Percentiles rank a stretch among this genome's conserved stretches.
phyloP scores from a whole-genome alignment of 306 rosid species.

The Glycyrrhiza uralensis region DNA sequence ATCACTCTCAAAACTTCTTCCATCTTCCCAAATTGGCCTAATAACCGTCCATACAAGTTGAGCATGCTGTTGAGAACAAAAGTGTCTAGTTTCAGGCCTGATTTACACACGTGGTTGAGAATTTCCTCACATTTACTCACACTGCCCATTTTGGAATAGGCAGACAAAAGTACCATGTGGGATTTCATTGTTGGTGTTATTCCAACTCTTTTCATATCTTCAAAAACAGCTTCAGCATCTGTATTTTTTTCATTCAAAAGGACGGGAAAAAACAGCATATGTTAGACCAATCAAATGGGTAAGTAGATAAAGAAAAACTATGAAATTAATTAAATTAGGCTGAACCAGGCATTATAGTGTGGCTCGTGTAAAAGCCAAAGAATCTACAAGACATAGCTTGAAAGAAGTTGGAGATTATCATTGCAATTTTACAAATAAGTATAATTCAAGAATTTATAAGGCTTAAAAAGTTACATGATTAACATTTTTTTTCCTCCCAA shows the following conservation, averaged over 20 bases:
- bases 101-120: conserved; percentile 64
- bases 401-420: background rate
- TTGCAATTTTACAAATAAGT: background rate
- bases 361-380: background rate
- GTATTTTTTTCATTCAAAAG: background rate
- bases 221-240: conserved; percentile 75
- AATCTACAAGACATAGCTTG: background rate
- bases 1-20: conserved; percentile 68
- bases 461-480: background rate
- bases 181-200: conserved; percentile 92
- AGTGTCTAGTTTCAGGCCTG: conserved; percentile 74
- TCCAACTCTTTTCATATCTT: conserved; percentile 80
- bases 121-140: conserved; percentile 74
- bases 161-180: conserved; percentile 86
- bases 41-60: conserved; percentile 73
- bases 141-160: conserved; percentile 67
- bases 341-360: background rate
- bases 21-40: conserved; percentile 74
- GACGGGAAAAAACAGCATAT: background rate
- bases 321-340: background rate
- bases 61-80: conserved; percentile 81
- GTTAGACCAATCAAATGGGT: background rate
- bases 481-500: background rate
- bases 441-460: background rate
- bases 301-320: background rate